phyloP scores from a whole-genome alignment of 306 rosid genomes.

The Geum urbanum region DNA sequence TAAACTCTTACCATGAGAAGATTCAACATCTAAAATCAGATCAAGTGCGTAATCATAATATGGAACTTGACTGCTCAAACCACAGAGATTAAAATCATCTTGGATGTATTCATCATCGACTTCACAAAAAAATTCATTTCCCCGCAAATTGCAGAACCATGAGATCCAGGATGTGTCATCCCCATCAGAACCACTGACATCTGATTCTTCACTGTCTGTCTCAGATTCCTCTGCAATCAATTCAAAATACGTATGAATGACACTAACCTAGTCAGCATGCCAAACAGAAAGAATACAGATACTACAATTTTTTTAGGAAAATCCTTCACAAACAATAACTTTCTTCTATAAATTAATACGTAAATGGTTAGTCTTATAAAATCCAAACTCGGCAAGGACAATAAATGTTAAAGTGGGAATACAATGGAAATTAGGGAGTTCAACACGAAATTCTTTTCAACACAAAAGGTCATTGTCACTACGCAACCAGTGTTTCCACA shows the following conservation, averaged over 20 bases:
- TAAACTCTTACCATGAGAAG: conserved; percentile 76
- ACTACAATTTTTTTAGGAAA: not conserved
- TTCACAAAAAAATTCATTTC: conserved; percentile 94
- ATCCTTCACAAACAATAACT: not conserved
- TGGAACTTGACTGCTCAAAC: conserved; percentile 99
- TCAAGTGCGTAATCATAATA: conserved; percentile 97
- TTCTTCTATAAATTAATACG: not conserved
- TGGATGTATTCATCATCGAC: conserved; percentile 97
- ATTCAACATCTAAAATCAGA: conserved; percentile 93
- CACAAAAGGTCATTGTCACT: not conserved
- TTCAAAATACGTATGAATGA: conserved; percentile 17
- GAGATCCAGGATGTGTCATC: conserved; percentile 98
- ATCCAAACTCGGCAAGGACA: not conserved
- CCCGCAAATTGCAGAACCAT: conserved; percentile 97
- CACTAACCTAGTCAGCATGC: not conserved
- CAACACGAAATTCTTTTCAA: not conserved
- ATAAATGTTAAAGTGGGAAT: not conserved
- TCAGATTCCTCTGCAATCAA: conserved; percentile 85
- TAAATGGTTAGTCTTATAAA: not conserved
- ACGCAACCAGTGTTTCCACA: not conserved
- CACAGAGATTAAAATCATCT: conserved; percentile 91
- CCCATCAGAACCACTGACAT: conserved; percentile 96
- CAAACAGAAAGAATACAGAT: not conserved
- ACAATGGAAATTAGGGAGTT: not conserved
- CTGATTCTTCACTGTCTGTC: conserved; percentile 94